These are phyloP conservation scores for Starmerella davenportii DNA, from an alignment of 805 yeast genomes.

Conservation along the genomic window DNA sequence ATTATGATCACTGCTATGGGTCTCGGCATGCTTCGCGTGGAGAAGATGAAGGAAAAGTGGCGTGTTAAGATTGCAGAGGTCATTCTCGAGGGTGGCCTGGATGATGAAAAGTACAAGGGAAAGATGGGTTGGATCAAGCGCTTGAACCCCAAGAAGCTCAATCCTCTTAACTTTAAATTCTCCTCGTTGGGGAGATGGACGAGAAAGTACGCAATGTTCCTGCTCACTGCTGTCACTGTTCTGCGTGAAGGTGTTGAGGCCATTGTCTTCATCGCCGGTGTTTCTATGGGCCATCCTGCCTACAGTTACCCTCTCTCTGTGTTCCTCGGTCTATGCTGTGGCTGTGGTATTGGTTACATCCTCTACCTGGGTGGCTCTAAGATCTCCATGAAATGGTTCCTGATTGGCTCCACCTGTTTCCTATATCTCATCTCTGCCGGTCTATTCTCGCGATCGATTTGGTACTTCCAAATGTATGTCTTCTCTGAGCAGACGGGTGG, in stretches of 20 bases:
- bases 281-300: conserved; percentile 51
- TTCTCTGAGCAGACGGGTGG: conserved; percentile 65
- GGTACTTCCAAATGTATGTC: conserved; percentile 63
- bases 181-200: conserved; percentile 24
- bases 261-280: conserved; percentile 91
- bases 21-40: conserved; percentile 84
- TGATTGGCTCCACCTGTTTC: conserved; percentile 73
- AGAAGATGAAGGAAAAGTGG: conserved; percentile 96
- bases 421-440: conserved; percentile 84
- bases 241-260: conserved; percentile 96
- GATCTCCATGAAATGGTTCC: conserved; percentile 70
- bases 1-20: conserved; percentile 86
- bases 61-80: conserved; percentile 83
- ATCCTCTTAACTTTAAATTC: conserved; percentile 15
- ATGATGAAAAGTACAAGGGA: conserved; percentile 13
- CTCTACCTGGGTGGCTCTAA: conserved; percentile 70
- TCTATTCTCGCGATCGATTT: conserved; percentile 78
- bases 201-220: conserved; percentile 70
- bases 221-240: conserved; percentile 77
- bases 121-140: conserved; percentile 10
- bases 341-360: conserved; percentile 47
- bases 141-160: conserved; percentile 11
- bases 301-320: conserved; percentile 88
- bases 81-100: conserved; percentile 31
- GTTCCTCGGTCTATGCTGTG: conserved; percentile 66